These are phyloP conservation scores for Cutaneotrichosporon daszewskae DNA, from an alignment of 1,284 basidiomycete genomes.

Conservation along the genomic window DNA sequence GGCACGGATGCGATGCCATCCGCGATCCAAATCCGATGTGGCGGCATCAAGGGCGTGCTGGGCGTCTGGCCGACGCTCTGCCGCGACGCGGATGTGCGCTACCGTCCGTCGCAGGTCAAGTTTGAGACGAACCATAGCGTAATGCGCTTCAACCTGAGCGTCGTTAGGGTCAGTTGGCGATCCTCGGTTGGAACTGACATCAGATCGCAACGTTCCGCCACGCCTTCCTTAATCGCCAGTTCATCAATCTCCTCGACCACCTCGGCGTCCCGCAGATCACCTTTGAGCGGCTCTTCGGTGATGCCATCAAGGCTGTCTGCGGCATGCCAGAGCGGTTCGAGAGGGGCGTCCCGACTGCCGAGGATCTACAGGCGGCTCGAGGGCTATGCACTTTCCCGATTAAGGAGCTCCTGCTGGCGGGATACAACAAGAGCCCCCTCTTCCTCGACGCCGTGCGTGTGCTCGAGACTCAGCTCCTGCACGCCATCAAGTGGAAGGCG, in stretches of 20 bases:
- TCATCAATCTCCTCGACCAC: constrained; percentile 22
- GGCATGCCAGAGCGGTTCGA: constrained; percentile 14
- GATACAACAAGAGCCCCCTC: constrained; percentile 22
- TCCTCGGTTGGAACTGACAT: not conserved
- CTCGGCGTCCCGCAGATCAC: constrained; percentile 19
- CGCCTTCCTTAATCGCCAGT: constrained; percentile 26
- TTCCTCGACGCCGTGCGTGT: constrained; percentile 20
- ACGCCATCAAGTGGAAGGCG: constrained; percentile 25
- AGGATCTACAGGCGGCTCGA: constrained; percentile 5
- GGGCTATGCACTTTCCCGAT: constrained; percentile 17
- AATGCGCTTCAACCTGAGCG: constrained; percentile 16
- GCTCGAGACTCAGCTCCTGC: constrained; percentile 18
- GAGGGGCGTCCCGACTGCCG: not conserved
- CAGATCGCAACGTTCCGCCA: constrained; percentile 22
- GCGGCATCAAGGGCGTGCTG: constrained; percentile 29
- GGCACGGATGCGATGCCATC: constrained; percentile 18
- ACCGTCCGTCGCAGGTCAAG: constrained; percentile 24
- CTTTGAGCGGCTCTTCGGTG: constrained; percentile 13
- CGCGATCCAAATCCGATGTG: constrained; percentile 27
- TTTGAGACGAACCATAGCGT: constrained; percentile 15
- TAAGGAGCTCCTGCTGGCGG: constrained; percentile 16
- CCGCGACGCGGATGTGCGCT: constrained; percentile 10
- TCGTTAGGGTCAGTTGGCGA: constrained; percentile 13
- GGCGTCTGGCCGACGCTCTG: constrained; percentile 21
- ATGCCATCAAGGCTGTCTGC: constrained; percentile 9